Evolutionary conservation across 2,329 filamentous ascomycete species (phyloP).

Genomic region (Tympanopsis confertula): DNA sequence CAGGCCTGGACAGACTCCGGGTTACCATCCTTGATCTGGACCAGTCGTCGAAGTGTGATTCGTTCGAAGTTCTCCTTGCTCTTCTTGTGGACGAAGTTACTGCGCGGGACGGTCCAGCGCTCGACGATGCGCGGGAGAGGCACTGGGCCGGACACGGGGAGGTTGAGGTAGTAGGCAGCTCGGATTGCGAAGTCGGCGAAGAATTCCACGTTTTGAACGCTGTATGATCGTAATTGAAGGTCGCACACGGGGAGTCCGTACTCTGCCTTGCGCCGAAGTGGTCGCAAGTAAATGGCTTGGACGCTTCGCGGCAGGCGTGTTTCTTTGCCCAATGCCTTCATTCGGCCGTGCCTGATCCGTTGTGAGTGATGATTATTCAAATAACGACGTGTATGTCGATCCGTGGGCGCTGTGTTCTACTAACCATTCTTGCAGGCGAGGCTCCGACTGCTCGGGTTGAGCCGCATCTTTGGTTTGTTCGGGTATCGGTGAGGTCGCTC

Average conservation of each 20-base stretch:
- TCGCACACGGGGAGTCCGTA: conserved; percentile 78
- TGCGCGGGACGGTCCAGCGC: conserved; percentile 84
- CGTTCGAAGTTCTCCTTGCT: conserved; percentile 95
- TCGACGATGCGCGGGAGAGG: conserved; percentile 79
- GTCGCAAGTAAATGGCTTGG: conserved; percentile 75
- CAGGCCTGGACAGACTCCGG: conserved; percentile 81
- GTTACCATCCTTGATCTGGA: conserved; percentile 87
- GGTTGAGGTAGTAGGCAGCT: conserved; percentile 83
- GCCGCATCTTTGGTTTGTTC: too few relatives aligned
- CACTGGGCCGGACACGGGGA: conserved; percentile 75
- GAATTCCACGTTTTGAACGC: conserved; percentile 79
- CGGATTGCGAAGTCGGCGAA: conserved; percentile 90
- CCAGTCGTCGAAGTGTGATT: conserved; percentile 71
- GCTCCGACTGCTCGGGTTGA: too few relatives aligned
- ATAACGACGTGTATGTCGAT: not conserved
- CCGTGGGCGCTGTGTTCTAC: too few relatives aligned
- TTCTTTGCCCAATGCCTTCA: conserved; percentile 15
- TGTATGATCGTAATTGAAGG: conserved; percentile 87
- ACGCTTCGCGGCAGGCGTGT: conserved; percentile 65
- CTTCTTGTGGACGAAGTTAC: conserved; percentile 93
- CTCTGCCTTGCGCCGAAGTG: conserved; percentile 62
- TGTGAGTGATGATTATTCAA: not conserved
- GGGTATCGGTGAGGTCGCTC: too few relatives aligned
- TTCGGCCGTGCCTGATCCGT: conserved; percentile 21
- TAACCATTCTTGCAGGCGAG: conserved; percentile 16